Base-by-base conservation (phyloP, 441 rosid genomes). In the Pelargonium citronellum region DNA sequence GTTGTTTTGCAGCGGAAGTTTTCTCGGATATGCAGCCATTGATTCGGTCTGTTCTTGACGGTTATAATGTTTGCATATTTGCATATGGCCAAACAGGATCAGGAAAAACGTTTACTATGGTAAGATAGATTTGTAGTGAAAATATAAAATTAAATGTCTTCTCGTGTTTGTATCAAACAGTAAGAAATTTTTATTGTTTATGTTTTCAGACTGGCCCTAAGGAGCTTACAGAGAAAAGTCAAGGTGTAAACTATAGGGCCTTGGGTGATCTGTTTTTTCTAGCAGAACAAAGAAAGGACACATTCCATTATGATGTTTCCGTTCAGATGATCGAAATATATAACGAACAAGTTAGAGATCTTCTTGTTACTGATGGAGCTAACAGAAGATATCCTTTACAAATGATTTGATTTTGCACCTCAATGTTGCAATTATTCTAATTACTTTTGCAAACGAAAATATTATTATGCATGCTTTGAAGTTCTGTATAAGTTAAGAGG, bases 261-360 rank as follows among this genome's bases (percentile, higher is more conserved):
- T 79, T 94, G 67, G 78, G 97, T 10, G 99, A 94, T 74, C 79
- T 94, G 78, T 94, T 94, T 80, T 79, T 83, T 75, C 83, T 94
- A 64, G 91, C 94, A 15, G 90, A 87, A 74, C 96, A 94, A 78
- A 87, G 99, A 78, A 89, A 79, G 77, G 95, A 87, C 75, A 79
- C 85, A 34, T 87, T 91, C 75, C 72, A 80, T 75, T 94, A 94
- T 37, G 87, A 83, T 67, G 90, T 94, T 69, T 87, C 96, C 70
- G 99, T 94, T 64, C 99, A 94, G 78, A 91, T 94, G 99, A 90
- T 90, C 65, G 99, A 94, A 83, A 94, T 94, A 68, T 90, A 93
- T 74, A 93, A 93, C 58, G 98, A 93, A 79, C 98, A 94, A 89
- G 98, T 94, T 46, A 84, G 96, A 75, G 99, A 91, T 79, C 94